A percentile compares a stretch with the other conserved stretches of the same genome.
These are phyloP conservation scores for Solanum dulcamara DNA, from an alignment of 257 asterid species.

Conservation along the genomic window DNA sequence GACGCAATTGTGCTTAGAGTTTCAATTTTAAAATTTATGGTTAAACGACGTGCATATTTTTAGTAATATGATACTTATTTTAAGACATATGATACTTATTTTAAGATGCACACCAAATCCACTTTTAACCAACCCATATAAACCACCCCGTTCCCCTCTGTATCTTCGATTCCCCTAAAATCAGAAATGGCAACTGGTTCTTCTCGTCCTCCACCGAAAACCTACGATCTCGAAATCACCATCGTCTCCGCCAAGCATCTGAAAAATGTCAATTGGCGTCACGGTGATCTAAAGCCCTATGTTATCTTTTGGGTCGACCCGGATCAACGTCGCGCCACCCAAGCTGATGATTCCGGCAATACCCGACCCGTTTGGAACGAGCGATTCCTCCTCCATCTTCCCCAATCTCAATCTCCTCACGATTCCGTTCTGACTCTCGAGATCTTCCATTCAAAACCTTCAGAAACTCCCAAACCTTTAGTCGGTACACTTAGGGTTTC, in stretches of 20 bases:
- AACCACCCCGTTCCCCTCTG: neutral
- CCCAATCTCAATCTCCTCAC: conserved; percentile 19
- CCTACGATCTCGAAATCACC: conserved; percentile 51
- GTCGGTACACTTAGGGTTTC: conserved; percentile 58
- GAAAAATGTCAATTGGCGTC: conserved; percentile 84
- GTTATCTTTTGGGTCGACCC: conserved; percentile 78
- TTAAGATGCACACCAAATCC: no score
- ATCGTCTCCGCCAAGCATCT: conserved; percentile 78
- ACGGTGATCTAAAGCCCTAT: conserved; percentile 77
- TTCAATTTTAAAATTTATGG: no score
- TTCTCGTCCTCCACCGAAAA: conserved; percentile 32
- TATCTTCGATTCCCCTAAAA: neutral
- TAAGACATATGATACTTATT: no score
- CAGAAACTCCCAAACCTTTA: conserved; percentile 68
- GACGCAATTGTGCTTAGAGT: neutral
- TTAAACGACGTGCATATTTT: neutral
- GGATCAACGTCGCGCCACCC: conserved; percentile 73
- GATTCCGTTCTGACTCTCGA: conserved; percentile 55
- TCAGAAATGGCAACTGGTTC: conserved; percentile 21
- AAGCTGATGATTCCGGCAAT: conserved; percentile 64
- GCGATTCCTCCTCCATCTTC: conserved; percentile 54
- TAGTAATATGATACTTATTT: no score
- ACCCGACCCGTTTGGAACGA: conserved; percentile 85
- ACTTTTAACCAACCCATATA: neutral
- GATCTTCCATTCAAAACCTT: conserved; percentile 77